Evolutionary conservation across 805 yeast species (phyloP).

Genomic region (Schwanniomyces yamadae): DNA sequence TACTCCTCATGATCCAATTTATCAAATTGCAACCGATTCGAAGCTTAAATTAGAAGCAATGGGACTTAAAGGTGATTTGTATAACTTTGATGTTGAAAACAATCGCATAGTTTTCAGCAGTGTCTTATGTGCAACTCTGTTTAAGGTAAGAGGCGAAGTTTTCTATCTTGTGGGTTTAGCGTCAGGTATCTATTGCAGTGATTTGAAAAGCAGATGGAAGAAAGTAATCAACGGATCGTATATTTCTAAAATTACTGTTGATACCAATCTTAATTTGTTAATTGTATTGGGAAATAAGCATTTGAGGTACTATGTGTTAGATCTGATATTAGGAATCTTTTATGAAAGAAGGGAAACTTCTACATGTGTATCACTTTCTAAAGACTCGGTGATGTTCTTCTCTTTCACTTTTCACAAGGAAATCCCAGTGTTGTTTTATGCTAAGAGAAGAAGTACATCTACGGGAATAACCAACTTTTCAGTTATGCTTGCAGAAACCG

Average conservation of each 20-base stretch:
- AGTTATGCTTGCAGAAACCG: conserved; percentile 57
- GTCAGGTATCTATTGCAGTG: conserved; percentile 61
- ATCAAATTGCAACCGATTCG: conserved; percentile 26
- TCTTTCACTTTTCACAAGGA: conserved; percentile 68
- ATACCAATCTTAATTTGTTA: conserved; percentile 54
- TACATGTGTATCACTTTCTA: conserved; percentile 49
- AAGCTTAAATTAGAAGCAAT: conserved; percentile 15
- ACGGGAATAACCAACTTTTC: conserved; percentile 50
- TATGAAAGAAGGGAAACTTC: conserved; percentile 38
- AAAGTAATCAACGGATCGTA: conserved; percentile 51
- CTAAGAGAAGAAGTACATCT: conserved; percentile 49
- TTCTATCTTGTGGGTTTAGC: conserved; percentile 60
- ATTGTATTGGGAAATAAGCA: conserved; percentile 58
- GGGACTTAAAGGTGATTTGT: conserved; percentile 27
- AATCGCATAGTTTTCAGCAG: conserved; percentile 31
- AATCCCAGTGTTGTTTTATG: conserved; percentile 54
- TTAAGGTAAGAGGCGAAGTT: conserved; percentile 44
- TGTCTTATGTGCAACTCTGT: conserved; percentile 44
- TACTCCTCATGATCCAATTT: conserved; percentile 52
- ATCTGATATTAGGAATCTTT: conserved; percentile 60
- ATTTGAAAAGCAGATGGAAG: conserved; percentile 52
- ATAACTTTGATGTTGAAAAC: conserved; percentile 16
- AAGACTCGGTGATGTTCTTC: conserved; percentile 55
- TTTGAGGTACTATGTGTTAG: conserved; percentile 62
- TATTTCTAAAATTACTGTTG: conserved; percentile 60